These are phyloP conservation scores for Sisymbrium altissimum DNA, from an alignment of 345 rosid genomes.

Conservation along the genomic window DNA sequence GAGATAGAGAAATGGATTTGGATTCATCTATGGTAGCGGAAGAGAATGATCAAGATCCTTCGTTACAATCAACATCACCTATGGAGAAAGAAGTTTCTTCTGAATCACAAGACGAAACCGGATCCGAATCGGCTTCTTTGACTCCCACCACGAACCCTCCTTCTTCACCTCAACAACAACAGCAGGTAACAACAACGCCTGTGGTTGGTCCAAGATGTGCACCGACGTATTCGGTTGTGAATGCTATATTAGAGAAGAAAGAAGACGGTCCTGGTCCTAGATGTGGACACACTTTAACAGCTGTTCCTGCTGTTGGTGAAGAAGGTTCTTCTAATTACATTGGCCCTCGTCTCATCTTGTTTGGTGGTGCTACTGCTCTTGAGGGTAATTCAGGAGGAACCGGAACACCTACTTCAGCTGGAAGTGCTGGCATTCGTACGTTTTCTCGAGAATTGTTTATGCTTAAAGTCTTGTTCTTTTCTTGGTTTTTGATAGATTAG, in stretches of 20 bases:
- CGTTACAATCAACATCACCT: slow-evolving; percentile 34
- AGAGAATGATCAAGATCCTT: slow-evolving; percentile 65
- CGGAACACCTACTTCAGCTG: slow-evolving; percentile 92
- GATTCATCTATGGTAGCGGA: slow-evolving; percentile 71
- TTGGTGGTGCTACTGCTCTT: slow-evolving; percentile 96
- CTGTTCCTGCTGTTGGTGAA: slow-evolving; percentile 93
- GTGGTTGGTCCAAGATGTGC: slow-evolving; percentile 88
- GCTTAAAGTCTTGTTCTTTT: not conserved
- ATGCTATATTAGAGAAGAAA: slow-evolving; percentile 76
- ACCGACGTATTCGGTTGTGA: slow-evolving; percentile 77
- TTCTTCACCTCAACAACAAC: slow-evolving; percentile 16
- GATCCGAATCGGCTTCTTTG: slow-evolving; percentile 30
- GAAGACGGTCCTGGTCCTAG: slow-evolving; percentile 98
- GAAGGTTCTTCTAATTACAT: slow-evolving; percentile 75
- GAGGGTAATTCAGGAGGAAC: slow-evolving; percentile 91
- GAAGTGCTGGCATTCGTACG: slow-evolving; percentile 96
- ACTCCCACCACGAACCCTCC: slow-evolving; percentile 25
- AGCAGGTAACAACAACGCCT: slow-evolving; percentile 37
- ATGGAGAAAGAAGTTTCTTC: slow-evolving; percentile 53
- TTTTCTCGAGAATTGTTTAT: not conserved
- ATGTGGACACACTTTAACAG: slow-evolving; percentile 94
- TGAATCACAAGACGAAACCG: slow-evolving; percentile 38
- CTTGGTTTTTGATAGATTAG: not conserved
- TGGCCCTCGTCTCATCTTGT: slow-evolving; percentile 88
- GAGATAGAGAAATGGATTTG: slow-evolving; percentile 48